Conservation (phyloP, 345 rosid genomes). For the Populus pruinosa region DNA sequence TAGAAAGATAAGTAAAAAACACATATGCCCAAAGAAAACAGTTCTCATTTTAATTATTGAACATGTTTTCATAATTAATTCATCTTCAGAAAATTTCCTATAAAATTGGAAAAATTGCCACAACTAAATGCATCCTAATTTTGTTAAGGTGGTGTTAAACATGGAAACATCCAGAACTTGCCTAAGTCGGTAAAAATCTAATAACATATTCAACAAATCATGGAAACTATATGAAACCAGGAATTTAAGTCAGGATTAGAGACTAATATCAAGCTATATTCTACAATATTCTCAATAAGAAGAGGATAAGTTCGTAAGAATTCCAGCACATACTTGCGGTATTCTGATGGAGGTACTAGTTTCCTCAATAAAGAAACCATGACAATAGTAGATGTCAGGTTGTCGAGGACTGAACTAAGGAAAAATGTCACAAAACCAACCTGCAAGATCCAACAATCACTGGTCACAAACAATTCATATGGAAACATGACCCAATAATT, state of each 20-base stretch:
- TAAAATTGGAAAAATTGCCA: background rate
- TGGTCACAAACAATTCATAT: conserved; percentile 11
- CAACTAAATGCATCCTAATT: background rate
- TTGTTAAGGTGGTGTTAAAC: background rate
- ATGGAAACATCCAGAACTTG: background rate
- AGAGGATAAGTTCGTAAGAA: background rate
- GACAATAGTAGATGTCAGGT: conserved; percentile 88
- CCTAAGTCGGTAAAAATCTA: background rate
- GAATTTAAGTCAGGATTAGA: background rate
- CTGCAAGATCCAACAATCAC: conserved; percentile 42
- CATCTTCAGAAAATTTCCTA: too few species aligned
- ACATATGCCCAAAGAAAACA: too few species aligned
- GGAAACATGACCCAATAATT: background rate
- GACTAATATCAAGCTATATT: background rate
- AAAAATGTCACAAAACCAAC: conserved; percentile 87
- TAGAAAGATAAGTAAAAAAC: too few species aligned
- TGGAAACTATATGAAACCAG: background rate
- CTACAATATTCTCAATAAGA: background rate
- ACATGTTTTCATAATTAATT: too few species aligned
- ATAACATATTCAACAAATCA: background rate
- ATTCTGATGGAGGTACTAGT: conserved; percentile 83
- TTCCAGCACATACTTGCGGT: conserved; percentile 73
- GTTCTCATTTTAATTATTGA: too few species aligned
- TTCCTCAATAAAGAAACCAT: conserved; percentile 94
- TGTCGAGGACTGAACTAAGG: conserved; percentile 89